These are phyloP conservation scores for Fraxinus albicans DNA, from an alignment of 305 asterid genomes.

Conservation along the genomic window DNA sequence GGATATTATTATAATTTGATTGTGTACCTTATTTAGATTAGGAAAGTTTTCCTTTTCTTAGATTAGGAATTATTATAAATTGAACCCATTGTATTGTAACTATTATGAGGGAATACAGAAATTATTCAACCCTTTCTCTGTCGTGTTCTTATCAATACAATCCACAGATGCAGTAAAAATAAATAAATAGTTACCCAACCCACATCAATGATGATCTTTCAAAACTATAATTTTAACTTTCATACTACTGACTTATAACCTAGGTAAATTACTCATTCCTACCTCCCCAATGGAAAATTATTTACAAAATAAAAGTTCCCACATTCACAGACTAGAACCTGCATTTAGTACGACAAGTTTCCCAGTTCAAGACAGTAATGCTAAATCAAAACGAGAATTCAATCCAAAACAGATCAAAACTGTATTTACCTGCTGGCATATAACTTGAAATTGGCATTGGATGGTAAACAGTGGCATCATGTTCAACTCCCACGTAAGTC, in stretches of 20 bases:
- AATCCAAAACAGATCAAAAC: constrained; percentile 15
- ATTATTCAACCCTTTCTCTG: too few species aligned
- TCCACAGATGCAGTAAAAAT: neutral
- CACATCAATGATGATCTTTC: neutral
- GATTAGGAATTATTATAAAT: too few species aligned
- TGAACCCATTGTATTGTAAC: too few species aligned
- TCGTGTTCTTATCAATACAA: too few species aligned
- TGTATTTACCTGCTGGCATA: constrained; percentile 66
- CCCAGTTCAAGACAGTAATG: neutral
- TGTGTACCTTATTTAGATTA: too few species aligned
- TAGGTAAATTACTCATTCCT: neutral
- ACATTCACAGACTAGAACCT: neutral
- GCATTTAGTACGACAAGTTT: neutral
- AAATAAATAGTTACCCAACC: neutral
- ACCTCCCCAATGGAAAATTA: neutral
- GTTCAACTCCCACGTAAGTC: constrained; percentile 39
- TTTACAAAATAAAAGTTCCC: neutral
- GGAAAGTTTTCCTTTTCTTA: too few species aligned
- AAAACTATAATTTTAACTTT: neutral
- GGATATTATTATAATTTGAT: too few species aligned
- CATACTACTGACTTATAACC: neutral
- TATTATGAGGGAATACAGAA: too few species aligned
- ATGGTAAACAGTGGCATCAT: constrained; percentile 50
- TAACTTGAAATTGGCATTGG: constrained; percentile 60
- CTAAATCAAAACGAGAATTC: constrained; percentile 11